Percentiles rank a stretch among this genome's conserved stretches.
phyloP scores from a whole-genome alignment of 2,329 filamentous ascomycete species.

The Nemania sp. region DNA sequence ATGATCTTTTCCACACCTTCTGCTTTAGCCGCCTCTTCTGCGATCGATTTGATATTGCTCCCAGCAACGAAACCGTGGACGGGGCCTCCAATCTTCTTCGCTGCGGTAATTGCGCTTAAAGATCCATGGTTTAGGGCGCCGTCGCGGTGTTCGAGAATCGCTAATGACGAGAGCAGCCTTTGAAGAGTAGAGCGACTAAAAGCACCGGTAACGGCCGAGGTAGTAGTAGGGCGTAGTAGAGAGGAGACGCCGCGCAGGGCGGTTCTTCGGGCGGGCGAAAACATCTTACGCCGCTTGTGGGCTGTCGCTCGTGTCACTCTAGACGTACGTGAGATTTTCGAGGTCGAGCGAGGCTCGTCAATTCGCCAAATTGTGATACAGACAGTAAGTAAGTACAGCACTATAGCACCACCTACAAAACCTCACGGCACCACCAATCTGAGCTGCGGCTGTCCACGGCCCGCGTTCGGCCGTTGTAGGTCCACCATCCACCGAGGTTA shows the following conservation, averaged over 20 bases:
- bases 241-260: slow-evolving; percentile 44
- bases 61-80: slow-evolving; percentile 92
- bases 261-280: slow-evolving; percentile 47
- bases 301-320: slow-evolving; percentile 2
- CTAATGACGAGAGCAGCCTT: slow-evolving; percentile 86
- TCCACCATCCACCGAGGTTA: slow-evolving; percentile 33
- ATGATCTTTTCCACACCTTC: slow-evolving; percentile 93
- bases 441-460: slow-evolving; percentile 40
- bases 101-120: slow-evolving; percentile 86
- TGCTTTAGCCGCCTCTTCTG: slow-evolving; percentile 87
- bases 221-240: slow-evolving; percentile 44
- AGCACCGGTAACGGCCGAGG: slow-evolving; percentile 49
- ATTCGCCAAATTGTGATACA: background rate
- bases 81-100: slow-evolving; percentile 84
- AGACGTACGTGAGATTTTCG: background rate
- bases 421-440: background rate
- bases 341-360: slow-evolving; percentile 16
- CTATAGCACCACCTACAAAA: no score
- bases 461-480: slow-evolving; percentile 29
- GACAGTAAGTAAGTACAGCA: background rate
- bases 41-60: slow-evolving; percentile 77
- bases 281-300: slow-evolving; percentile 43
- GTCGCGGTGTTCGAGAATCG: slow-evolving; percentile 91
- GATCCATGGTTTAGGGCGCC: slow-evolving; percentile 87
- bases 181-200: slow-evolving; percentile 66